Percentiles rank a stretch among this genome's conserved stretches.
These are phyloP conservation scores for Scheffersomyces titani DNA, from an alignment of 1,139 yeast species.

Conservation along the genomic window DNA sequence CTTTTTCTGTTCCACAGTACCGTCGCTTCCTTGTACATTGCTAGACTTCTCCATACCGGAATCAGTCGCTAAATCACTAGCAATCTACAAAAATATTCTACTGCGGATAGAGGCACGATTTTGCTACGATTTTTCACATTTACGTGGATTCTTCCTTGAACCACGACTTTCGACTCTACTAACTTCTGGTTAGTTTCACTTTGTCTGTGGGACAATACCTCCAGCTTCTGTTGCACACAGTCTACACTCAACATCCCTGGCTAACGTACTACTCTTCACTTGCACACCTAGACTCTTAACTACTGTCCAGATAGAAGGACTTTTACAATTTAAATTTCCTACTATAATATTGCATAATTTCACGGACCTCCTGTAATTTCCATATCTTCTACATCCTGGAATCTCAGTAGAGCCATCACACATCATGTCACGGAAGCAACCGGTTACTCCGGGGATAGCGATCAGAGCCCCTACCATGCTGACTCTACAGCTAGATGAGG, in stretches of 20 bases:
- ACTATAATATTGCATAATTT: neutral
- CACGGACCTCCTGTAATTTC: neutral
- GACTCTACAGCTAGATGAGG: neutral
- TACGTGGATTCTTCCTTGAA: neutral
- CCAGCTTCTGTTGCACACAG: neutral
- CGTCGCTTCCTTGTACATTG: too few relatives aligned
- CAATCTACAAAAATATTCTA: neutral
- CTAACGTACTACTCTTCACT: neutral
- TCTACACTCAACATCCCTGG: neutral
- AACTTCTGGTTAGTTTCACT: neutral
- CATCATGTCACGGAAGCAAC: neutral
- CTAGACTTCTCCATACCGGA: neutral
- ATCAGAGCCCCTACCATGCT: neutral
- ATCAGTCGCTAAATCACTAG: neutral
- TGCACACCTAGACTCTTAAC: neutral
- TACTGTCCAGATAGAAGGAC: neutral
- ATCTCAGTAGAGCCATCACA: neutral
- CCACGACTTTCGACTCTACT: neutral
- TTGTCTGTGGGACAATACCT: neutral
- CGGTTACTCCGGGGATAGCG: neutral
- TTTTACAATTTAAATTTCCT: neutral
- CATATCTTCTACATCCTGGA: neutral
- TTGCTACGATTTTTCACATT: neutral
- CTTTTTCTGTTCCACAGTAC: neutral
- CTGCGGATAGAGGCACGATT: neutral